phyloP scores from a whole-genome alignment of 2,329 filamentous ascomycete genomes.

The Sclerotinia subarctica region DNA sequence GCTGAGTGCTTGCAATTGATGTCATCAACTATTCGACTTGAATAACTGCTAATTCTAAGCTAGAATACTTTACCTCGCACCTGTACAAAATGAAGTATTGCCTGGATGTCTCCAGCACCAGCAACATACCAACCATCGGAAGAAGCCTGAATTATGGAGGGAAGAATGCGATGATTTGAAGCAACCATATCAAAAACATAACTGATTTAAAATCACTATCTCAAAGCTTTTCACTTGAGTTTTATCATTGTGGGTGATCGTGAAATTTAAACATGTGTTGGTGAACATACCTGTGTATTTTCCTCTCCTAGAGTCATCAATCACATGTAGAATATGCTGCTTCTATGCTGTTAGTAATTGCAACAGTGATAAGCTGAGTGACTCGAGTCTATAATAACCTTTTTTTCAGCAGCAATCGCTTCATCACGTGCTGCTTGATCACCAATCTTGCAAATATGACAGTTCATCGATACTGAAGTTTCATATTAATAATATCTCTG shows the following conservation, averaged over 20 bases:
- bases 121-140: too few species aligned
- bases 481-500: too few species aligned
- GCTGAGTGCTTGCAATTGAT: too few species aligned
- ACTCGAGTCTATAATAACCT: neutral
- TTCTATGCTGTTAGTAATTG: neutral
- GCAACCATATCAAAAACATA: neutral
- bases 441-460: neutral
- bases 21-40: neutral
- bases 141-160: neutral
- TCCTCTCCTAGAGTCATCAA: neutral
- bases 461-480: neutral
- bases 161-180: neutral
- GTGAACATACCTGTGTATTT: neutral
- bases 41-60: neutral
- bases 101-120: neutral
- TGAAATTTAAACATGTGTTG: neutral
- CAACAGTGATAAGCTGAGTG: neutral
- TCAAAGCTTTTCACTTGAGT: neutral
- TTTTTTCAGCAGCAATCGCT: neutral
- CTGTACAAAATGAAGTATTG: neutral
- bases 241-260: neutral
- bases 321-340: neutral
- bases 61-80: neutral
- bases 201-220: neutral
- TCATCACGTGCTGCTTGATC: neutral